phyloP scores from a whole-genome alignment of 108 stramenopile species.

The Licmophora abbreviata region DNA sequence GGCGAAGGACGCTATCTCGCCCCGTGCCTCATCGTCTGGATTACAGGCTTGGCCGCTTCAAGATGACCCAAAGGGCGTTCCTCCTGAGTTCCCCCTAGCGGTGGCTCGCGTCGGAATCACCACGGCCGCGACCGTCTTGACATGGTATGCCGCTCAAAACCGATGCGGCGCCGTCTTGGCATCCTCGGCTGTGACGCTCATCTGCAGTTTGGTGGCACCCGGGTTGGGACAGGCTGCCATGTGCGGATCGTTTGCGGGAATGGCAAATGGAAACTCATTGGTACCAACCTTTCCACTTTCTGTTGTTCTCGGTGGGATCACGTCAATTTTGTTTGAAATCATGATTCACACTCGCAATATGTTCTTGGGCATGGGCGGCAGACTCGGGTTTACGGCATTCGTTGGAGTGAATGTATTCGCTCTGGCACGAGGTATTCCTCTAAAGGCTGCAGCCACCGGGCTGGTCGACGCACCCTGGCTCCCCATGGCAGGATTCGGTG shows the following conservation, averaged over 20 bases:
- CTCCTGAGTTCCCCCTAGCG: conserved; percentile 34
- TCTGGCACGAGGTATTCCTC: conserved; percentile 24
- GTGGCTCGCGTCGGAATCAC: conserved; percentile 23
- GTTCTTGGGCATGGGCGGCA: conserved; percentile 36
- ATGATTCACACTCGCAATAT: conserved; percentile 29
- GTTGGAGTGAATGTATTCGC: conserved; percentile 33
- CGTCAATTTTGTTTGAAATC: conserved; percentile 37
- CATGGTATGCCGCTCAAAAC: conserved; percentile 25
- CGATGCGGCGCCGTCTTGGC: conserved; percentile 36
- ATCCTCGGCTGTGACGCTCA: conserved; percentile 23
- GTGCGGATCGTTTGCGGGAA: conserved; percentile 56
- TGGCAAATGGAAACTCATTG: conserved; percentile 25
- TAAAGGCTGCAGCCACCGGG: background rate
- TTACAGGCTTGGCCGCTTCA: background rate
- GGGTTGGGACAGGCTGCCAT: conserved; percentile 48
- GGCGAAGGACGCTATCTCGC: too few species aligned
- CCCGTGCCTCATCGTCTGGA: too few species aligned
- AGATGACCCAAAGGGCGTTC: conserved; percentile 24
- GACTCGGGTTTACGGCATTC: conserved; percentile 43
- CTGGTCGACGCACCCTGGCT: background rate
- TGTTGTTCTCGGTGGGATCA: conserved; percentile 19
- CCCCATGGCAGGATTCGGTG: conserved; percentile 32
- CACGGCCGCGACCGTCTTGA: conserved; percentile 25
- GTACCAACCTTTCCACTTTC: conserved; percentile 17
- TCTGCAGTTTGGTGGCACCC: conserved; percentile 17